These are phyloP conservation scores for Salix koriyanagi DNA, from an alignment of 345 rosid species.

Conservation along the genomic window DNA sequence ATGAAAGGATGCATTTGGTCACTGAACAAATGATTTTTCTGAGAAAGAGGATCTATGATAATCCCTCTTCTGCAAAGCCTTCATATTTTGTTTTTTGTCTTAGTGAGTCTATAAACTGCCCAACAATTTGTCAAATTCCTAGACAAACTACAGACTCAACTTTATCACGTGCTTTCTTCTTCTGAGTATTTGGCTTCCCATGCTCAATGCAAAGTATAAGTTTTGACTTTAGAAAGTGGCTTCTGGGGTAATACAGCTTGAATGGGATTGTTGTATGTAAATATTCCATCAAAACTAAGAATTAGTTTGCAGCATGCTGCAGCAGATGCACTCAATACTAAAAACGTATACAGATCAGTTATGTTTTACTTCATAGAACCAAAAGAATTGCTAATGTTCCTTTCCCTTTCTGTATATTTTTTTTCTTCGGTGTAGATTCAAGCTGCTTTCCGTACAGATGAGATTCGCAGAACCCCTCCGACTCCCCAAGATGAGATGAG, in stretches of 20 bases:
- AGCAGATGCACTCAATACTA: neutral
- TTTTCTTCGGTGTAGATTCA: slow-evolving; percentile 54
- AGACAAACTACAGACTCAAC: neutral
- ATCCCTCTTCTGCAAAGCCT: too few species aligned
- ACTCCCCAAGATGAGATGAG: slow-evolving; percentile 99
- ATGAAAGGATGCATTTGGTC: too few species aligned
- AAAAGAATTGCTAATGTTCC: neutral
- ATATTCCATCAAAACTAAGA: neutral
- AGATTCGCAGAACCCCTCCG: slow-evolving; percentile 95
- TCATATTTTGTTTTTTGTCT: too few species aligned
- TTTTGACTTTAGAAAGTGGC: neutral
- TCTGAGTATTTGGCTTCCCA: neutral
- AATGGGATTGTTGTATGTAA: neutral
- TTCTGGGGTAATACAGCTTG: neutral
- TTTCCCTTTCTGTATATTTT: neutral
- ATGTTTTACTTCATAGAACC: neutral
- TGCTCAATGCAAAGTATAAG: neutral
- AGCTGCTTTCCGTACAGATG: slow-evolving; percentile 99
- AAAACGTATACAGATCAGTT: neutral
- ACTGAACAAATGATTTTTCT: too few species aligned
- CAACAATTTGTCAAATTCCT: neutral
- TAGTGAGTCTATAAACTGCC: neutral
- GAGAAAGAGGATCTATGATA: too few species aligned
- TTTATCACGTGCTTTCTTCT: neutral
- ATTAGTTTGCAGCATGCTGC: neutral